Conservation (phyloP, 805 yeast species). For the Zygotorulaspora chibaensis region DNA sequence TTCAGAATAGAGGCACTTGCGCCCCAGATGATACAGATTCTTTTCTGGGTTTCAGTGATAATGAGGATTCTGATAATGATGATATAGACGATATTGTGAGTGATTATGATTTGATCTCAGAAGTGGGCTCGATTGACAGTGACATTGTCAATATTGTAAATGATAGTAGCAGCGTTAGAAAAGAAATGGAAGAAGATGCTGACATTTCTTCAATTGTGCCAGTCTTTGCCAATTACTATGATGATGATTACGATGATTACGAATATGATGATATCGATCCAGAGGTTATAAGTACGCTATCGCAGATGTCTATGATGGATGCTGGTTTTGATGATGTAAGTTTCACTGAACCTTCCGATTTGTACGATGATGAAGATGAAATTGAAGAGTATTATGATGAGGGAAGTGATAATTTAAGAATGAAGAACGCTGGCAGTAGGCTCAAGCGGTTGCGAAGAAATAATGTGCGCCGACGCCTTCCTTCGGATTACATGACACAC, state of each 20-base stretch:
- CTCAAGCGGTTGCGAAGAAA: slow-evolving; percentile 7
- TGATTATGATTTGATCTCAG: slow-evolving; percentile 13
- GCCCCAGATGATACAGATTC: slow-evolving; percentile 14
- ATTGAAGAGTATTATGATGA: slow-evolving; percentile 12
- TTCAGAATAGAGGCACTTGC: slow-evolving; percentile 2
- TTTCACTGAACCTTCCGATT: not conserved
- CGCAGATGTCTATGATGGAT: slow-evolving; percentile 4
- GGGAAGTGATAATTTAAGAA: slow-evolving; percentile 9
- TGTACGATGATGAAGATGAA: slow-evolving; percentile 13
- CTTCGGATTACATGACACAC: slow-evolving; percentile 5
- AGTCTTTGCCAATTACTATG: not conserved
- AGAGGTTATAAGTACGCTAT: slow-evolving; percentile 7
- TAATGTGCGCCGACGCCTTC: slow-evolving; percentile 3
- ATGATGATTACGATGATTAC: slow-evolving; percentile 12
- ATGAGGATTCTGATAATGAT: slow-evolving; percentile 10
- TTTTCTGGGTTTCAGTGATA: slow-evolving; percentile 11
- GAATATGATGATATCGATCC: slow-evolving; percentile 28
- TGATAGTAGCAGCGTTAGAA: not conserved
- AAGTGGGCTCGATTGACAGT: slow-evolving; percentile 11
- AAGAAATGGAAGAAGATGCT: not conserved
- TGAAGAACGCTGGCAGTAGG: slow-evolving; percentile 8
- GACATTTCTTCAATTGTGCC: not conserved
- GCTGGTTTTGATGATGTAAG: slow-evolving; percentile 7
- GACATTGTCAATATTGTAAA: slow-evolving; percentile 4
- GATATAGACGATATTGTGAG: slow-evolving; percentile 8